Percentiles rank a stretch among this genome's conserved stretches.
Conservation (phyloP, 2,329 filamentous ascomycete genomes). For the Raffaelea ambrosiae region DNA sequence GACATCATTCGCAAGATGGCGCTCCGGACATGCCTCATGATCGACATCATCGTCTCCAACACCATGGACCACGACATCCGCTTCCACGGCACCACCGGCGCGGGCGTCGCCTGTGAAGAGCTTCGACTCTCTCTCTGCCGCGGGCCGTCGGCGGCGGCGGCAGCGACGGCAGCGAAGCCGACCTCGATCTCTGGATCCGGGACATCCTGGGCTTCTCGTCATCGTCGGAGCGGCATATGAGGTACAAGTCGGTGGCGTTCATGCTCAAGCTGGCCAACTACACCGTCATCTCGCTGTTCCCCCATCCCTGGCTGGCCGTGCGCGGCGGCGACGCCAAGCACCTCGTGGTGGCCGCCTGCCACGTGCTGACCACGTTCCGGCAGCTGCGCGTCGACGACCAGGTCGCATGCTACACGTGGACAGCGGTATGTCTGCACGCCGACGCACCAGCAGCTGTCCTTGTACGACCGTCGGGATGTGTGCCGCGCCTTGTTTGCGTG, state of each 20-base stretch:
- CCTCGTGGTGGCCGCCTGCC: neutral
- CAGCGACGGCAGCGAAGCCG: neutral
- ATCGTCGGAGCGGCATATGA: neutral
- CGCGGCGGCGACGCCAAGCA: neutral
- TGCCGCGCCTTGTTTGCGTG: no score
- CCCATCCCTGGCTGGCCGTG: neutral
- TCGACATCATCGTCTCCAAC: neutral
- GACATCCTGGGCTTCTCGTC: neutral
- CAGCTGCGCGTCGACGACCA: neutral
- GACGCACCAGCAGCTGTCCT: neutral
- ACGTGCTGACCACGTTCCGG: neutral
- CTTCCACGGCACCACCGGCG: neutral
- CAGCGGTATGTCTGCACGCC: neutral
- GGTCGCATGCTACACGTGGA: neutral
- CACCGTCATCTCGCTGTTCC: neutral
- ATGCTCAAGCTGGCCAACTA: neutral
- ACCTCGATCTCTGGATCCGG: neutral
- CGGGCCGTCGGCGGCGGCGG: no score
- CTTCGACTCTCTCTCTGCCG: neutral
- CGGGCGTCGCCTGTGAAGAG: neutral
- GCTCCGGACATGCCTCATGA: neutral
- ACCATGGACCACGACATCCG: neutral
- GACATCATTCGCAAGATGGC: neutral
- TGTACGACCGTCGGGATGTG: neutral
- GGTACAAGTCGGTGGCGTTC: neutral